Evolutionary conservation across 2,329 filamentous ascomycete genomes (phyloP).

Genomic region (Hypoxylon sp.): DNA sequence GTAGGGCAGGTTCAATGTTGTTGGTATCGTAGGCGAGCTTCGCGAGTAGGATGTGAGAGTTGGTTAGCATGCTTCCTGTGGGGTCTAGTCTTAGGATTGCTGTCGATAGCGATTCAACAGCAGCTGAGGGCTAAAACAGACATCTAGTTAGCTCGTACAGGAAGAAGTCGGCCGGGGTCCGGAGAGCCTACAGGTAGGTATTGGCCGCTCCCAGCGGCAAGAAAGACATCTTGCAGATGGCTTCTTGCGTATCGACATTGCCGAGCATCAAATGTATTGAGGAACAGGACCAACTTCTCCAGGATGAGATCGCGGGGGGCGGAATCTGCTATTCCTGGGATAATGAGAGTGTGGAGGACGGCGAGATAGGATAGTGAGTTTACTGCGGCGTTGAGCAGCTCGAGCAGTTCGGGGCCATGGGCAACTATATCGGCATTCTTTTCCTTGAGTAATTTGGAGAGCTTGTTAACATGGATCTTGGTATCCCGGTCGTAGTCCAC

Average conservation of each 20-base stretch:
- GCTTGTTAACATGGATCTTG: conserved; percentile 54
- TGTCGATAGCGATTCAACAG: conserved; percentile 59
- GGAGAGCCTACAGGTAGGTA: conserved; percentile 50
- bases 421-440: conserved; percentile 50
- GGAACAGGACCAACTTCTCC: conserved; percentile 59
- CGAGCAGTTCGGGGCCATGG: conserved; percentile 56
- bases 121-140: conserved; percentile 58
- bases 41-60: conserved; percentile 69
- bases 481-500: conserved; percentile 58
- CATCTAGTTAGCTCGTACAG: conserved; percentile 7
- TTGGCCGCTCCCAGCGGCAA: conserved; percentile 55
- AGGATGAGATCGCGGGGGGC: conserved; percentile 50
- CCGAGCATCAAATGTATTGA: conserved; percentile 62
- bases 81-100: conserved; percentile 77
- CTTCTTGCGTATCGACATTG: conserved; percentile 66
- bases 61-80: conserved; percentile 73
- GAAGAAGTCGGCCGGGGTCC: not conserved
- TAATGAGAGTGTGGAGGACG: conserved; percentile 59
- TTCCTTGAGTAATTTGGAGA: conserved; percentile 56
- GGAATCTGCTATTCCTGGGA: conserved; percentile 51
- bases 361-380: conserved; percentile 66
- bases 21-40: conserved; percentile 70
- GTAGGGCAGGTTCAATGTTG: conserved; percentile 66
- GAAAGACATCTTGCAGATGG: conserved; percentile 60
- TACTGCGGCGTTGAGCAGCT: conserved; percentile 60